A percentile compares a stretch with the other conserved stretches of the same genome.
Evolutionary conservation across 306 rosid species (phyloP).

Genomic region (Lathyrus oleraceus): DNA sequence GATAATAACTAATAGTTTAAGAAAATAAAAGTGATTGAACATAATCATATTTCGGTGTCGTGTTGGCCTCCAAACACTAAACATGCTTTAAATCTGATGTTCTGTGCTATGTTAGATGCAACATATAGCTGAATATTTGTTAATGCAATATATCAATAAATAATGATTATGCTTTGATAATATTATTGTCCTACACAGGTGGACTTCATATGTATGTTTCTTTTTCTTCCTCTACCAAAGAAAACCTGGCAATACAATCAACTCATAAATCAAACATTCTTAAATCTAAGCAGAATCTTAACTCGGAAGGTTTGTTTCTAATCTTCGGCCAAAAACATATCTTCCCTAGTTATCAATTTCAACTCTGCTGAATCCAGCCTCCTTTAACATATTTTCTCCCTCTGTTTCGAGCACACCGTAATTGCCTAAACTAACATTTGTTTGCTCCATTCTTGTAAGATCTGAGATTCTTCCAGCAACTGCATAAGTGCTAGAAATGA

Average conservation of each 20-base stretch:
- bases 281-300: too few species aligned
- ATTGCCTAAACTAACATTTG: conserved; percentile 25
- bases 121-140: too few species aligned
- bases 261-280: too few species aligned
- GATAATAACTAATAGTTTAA: background rate
- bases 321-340: background rate
- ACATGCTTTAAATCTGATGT: background rate
- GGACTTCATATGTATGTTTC: too few species aligned
- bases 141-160: background rate
- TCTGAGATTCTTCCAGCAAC: background rate
- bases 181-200: too few species aligned
- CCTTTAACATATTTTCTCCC: conserved; percentile 46
- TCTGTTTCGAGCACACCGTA: conserved; percentile 13
- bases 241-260: too few species aligned
- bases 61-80: background rate
- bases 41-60: background rate
- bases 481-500: conserved; percentile 43
- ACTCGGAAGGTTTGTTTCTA: too few species aligned
- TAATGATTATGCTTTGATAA: background rate
- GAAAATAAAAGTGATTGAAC: background rate
- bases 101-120: background rate
- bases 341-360: conserved; percentile 44
- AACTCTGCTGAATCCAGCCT: conserved; percentile 61
- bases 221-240: too few species aligned
- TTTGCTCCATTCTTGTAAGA: conserved; percentile 28